These are phyloP conservation scores for Exophiala oligosperma DNA, from an alignment of 2,329 filamentous ascomycete genomes.

Conservation along the genomic window DNA sequence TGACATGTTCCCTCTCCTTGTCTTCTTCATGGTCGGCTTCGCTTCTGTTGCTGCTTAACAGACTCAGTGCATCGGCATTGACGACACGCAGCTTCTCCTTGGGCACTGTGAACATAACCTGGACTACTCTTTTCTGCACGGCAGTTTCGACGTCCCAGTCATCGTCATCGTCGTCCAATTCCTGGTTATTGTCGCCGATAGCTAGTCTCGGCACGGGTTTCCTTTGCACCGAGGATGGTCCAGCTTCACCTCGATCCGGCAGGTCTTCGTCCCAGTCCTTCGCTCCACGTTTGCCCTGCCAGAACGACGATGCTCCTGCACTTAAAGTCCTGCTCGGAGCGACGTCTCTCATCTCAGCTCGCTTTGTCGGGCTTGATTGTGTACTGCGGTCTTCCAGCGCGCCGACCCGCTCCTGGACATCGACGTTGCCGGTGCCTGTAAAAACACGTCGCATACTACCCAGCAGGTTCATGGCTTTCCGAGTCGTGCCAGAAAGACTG, in stretches of 20 bases:
- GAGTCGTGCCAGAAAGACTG: constrained; percentile 58
- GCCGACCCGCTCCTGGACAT: constrained; percentile 32
- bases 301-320: constrained; percentile 48
- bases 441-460: constrained; percentile 68
- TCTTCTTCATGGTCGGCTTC: constrained; percentile 29
- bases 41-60: constrained; percentile 30
- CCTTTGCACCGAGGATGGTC: constrained; percentile 39
- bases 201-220: constrained; percentile 30
- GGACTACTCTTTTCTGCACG: constrained; percentile 69
- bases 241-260: constrained; percentile 15
- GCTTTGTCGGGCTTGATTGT: constrained; percentile 25
- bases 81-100: constrained; percentile 85
- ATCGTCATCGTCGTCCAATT: constrained; percentile 35
- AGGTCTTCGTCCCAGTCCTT: constrained; percentile 51
- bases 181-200: constrained; percentile 18
- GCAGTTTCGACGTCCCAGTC: constrained; percentile 79
- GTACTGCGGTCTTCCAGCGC: constrained; percentile 18
- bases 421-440: constrained; percentile 38
- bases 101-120: constrained; percentile 92
- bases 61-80: constrained; percentile 63
- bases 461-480: constrained; percentile 65
- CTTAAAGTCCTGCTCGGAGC: constrained; percentile 48
- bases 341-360: constrained; percentile 23
- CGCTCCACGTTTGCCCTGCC: constrained; percentile 52
- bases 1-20: constrained; percentile 22